Conservation (phyloP, 2,329 filamentous ascomycete genomes). For the Exophiala aquamarina region DNA sequence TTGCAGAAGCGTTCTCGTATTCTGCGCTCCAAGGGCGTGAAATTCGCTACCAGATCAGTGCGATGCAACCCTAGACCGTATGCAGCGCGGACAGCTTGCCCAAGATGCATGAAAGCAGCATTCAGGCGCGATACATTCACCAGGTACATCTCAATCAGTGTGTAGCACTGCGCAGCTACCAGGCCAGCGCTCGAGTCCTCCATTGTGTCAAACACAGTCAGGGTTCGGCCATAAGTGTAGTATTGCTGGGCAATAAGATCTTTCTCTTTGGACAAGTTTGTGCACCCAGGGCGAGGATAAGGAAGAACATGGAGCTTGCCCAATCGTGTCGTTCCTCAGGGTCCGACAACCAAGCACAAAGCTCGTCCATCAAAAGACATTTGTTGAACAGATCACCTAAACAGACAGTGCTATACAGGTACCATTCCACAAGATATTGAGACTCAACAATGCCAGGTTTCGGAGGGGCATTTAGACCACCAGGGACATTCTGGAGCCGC, state of each 20-base stretch:
- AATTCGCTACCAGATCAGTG: constrained; percentile 50
- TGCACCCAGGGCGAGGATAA: constrained; percentile 50
- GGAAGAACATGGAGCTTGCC: constrained; percentile 48
- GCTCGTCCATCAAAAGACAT: constrained; percentile 28
- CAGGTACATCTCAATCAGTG: constrained; percentile 41
- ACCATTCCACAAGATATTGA: constrained; percentile 34
- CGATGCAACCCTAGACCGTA: constrained; percentile 53
- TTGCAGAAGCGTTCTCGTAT: constrained; percentile 38
- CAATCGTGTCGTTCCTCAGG: constrained; percentile 39
- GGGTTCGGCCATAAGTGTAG: constrained; percentile 38
- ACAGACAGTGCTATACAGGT: constrained; percentile 29
- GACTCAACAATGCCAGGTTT: constrained; percentile 31
- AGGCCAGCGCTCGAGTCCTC: constrained; percentile 46
- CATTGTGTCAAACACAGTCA: constrained; percentile 35
- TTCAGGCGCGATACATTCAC: constrained; percentile 37
- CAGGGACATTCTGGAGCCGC: no score
- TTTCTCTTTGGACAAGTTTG: constrained; percentile 35
- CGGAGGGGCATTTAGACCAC: constrained; percentile 7
- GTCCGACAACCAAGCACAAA: constrained; percentile 34
- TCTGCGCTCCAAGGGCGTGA: constrained; percentile 39
- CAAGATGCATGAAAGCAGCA: constrained; percentile 41
- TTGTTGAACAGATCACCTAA: constrained; percentile 36
- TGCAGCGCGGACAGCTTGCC: constrained; percentile 42
- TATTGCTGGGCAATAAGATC: constrained; percentile 36
- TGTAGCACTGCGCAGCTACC: constrained; percentile 31